Evolutionary conservation across 345 rosid species (phyloP), one percentile per base, ranked within the genome.

Genomic region (Hypericum androsaemum): DNA sequence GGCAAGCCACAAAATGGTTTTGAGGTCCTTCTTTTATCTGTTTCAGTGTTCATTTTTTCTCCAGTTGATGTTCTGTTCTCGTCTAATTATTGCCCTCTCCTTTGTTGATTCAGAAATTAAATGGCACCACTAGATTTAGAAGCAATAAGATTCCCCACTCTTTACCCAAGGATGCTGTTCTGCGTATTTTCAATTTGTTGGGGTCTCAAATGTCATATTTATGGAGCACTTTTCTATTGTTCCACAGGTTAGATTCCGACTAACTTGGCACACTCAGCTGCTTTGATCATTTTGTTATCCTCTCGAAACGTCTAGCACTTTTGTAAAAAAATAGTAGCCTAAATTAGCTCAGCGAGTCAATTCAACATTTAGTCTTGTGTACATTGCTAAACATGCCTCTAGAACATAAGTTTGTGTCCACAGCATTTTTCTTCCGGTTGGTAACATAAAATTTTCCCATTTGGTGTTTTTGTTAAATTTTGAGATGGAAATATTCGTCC

Each of bases 161-260:
- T 38, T 61, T 81, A 51, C 41, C 96, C 0, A 71, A 71, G 64
- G 89, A 77, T 56, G 74, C 67, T 69, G 54, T 77, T 28, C 49
- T 67, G 49, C 74, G 73, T 59, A 44, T 74, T 32, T 88, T 83
- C 59, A 58, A 81, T 60, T 69, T 73, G 60, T 64, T 77, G 38
- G 86, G 98, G 16, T 64, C 71, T 57, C 98, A 92, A 60, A 55
- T 78, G 12, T 77, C 72, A 45, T 73, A 69, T 71, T 75, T 92
- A 50, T 92, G 97, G 97, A 80, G 61, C 69, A 64, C 63, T 43
- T 85, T 92, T 73, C 77, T 92, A 40, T 77, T 63, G 69, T 83
- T 88, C 66, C 98, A 92, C 85, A 76, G 98, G 98, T 92, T 77
- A 61, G 39, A 22, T 28, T 13, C 54, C 4, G 2, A 22, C 32